Evolutionary conservation across 2,329 filamentous ascomycete species (phyloP).

Genomic region (Aspergillus costaricaensis): DNA sequence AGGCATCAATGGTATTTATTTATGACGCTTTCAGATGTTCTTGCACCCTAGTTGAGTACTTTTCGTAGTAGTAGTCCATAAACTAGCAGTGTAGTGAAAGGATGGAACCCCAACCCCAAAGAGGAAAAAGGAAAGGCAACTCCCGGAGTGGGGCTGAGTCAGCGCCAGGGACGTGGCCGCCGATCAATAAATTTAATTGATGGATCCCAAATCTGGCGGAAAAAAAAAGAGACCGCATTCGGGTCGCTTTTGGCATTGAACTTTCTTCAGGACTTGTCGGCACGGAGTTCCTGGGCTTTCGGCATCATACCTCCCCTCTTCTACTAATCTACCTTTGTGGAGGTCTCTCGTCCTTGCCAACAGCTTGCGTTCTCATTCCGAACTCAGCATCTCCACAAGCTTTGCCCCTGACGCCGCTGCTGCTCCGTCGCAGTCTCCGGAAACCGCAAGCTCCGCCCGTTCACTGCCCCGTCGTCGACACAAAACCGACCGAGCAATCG

Average conservation of each 20-base stretch:
- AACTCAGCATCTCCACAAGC: background rate
- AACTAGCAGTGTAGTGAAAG: background rate
- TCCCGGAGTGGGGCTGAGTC: conserved; percentile 4
- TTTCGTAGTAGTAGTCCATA: no score
- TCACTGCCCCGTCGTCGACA: background rate
- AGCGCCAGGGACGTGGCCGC: conserved; percentile 2
- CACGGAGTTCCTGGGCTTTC: background rate
- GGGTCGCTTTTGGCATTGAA: conserved; percentile 1
- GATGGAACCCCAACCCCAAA: background rate
- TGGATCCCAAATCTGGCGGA: background rate
- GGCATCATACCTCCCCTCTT: no score
- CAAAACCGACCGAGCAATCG: background rate
- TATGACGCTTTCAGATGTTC: background rate
- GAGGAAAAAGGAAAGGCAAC: background rate
- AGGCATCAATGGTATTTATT: background rate
- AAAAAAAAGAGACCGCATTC: conserved; percentile 7
- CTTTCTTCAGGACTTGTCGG: background rate
- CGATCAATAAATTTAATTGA: conserved; percentile 1
- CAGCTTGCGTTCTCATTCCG: background rate
- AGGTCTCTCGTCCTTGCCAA: background rate
- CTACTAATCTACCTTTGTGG: background rate
- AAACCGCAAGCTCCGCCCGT: conserved; percentile 10
- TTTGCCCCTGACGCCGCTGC: background rate
- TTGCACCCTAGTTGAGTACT: no score
- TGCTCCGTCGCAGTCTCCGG: conserved; percentile 1